Base-by-base conservation (phyloP, 148 eudicot genomes). In the Silene uniflora region DNA sequence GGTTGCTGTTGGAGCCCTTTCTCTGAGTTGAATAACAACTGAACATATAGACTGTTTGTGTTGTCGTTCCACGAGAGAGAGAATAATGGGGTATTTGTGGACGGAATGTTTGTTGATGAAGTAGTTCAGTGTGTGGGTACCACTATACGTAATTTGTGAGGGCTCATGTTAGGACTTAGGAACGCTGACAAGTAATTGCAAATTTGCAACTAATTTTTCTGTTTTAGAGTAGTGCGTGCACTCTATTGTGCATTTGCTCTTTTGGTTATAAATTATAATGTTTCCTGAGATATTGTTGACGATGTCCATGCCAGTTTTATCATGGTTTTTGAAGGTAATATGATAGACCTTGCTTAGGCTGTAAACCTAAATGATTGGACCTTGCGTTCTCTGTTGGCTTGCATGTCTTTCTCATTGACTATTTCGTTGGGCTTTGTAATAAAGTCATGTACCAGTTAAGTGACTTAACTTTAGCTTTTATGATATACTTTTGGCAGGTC, bases 401-500 rank as follows among this genome's bases (percentile, higher is more conserved):
- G 21, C 55, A 44, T 29, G 27, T 70, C 27, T 65, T 11, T 42
- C 23, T 67, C 16, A 44, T 35, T 19, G 71, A 67, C 71, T 29
- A 7, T 0, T 35, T 19, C 23, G 35, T 54, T 29, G 6, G 11
- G 64, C 29, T 61, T 61, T 19, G 64, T n/a, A 61, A n/a, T 21
- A 9, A 61, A 61, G 64, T 22, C 10, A 61, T 19, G 24, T 10
- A 21, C 64, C 64, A 19, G 12, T 61, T 61, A 5, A 22, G 23
- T 61, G 27, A 61, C 46, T 32, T 32, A 52, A 52, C 21, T 65
- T 29, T 32, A 29, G 21, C 24, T 58, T 71, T 65, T 18, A 76
- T n/a, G 27, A 65, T 72, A 18, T 16, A 32, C 62, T 49, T 69
- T 73, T 60, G 73, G 35, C 87, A 96, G 99, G 99, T 92, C 64